phyloP scores from a whole-genome alignment of 2,329 filamentous ascomycete species.

The Ophiostoma tasmaniense region DNA sequence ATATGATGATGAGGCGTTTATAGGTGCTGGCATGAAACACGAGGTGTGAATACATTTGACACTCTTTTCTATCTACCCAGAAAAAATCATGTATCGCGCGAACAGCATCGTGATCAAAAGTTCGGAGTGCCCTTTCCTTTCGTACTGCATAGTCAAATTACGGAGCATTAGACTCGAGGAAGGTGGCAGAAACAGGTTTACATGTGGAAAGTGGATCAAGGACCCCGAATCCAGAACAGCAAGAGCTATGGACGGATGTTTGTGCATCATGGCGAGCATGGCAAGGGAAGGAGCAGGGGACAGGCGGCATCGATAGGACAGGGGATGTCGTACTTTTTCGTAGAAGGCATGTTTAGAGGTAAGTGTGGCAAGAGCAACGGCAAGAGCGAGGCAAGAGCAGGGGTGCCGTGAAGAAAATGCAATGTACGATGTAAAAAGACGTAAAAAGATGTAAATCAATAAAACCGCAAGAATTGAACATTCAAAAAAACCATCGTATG shows the following conservation, averaged over 20 bases:
- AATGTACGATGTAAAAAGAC: too few species aligned
- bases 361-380: neutral
- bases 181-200: neutral
- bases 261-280: neutral
- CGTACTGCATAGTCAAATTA: neutral
- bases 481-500: neutral
- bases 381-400: neutral
- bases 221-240: slow-evolving; percentile 2
- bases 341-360: too few species aligned
- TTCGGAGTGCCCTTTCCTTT: neutral
- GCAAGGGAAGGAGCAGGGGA: too few species aligned
- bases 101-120: neutral
- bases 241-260: neutral
- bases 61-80: neutral
- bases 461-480: neutral
- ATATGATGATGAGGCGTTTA: neutral
- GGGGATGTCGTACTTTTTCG: too few species aligned
- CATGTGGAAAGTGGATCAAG: neutral
- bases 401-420: too few species aligned
- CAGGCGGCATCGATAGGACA: neutral
- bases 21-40: neutral
- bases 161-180: neutral
- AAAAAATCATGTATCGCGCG: neutral
- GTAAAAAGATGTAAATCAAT: neutral
- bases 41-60: neutral